Conservation (phyloP, 768 basidiomycete genomes). For the Solioccasus polychromus region DNA sequence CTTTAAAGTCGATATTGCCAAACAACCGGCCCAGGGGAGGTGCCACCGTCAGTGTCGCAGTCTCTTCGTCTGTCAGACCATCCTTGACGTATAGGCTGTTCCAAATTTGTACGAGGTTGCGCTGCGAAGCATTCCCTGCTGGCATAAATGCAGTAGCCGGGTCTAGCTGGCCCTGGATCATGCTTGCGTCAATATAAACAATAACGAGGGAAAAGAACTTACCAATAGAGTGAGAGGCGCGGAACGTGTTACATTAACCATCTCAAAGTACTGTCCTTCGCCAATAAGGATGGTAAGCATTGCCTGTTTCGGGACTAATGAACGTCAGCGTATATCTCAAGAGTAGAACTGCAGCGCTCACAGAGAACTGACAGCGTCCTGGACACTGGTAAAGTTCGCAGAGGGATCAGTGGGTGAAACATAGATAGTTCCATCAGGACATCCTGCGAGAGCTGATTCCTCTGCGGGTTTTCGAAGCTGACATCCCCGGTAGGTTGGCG, state of each 20-base stretch:
- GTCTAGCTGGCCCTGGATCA: slow-evolving; percentile 49
- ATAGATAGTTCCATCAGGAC: slow-evolving; percentile 57
- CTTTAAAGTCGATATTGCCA: slow-evolving; percentile 57
- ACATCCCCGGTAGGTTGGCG: slow-evolving; percentile 46
- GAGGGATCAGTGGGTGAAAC: slow-evolving; percentile 48
- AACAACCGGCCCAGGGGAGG: slow-evolving; percentile 49
- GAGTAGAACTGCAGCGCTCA: slow-evolving; percentile 25
- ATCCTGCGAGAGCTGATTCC: slow-evolving; percentile 46
- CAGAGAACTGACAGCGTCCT: slow-evolving; percentile 57
- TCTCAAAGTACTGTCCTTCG: slow-evolving; percentile 58
- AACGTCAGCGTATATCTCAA: not conserved
- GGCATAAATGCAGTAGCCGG: slow-evolving; percentile 34
- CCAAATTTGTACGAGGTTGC: slow-evolving; percentile 54
- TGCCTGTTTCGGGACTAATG: slow-evolving; percentile 39
- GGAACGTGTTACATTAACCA: slow-evolving; percentile 51
- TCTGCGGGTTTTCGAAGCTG: slow-evolving; percentile 47
- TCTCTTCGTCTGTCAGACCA: slow-evolving; percentile 53
- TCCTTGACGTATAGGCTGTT: slow-evolving; percentile 41
- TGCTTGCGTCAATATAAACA: slow-evolving; percentile 3
- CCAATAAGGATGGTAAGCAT: slow-evolving; percentile 53
- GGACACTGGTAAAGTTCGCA: slow-evolving; percentile 48
- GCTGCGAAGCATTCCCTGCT: slow-evolving; percentile 41
- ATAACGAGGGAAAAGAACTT: slow-evolving; percentile 3
- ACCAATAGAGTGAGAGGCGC: slow-evolving; percentile 60
- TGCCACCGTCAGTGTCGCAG: slow-evolving; percentile 55